Percentiles rank a stretch among this genome's conserved stretches.
These are phyloP conservation scores for Pyrus betulifolia DNA, from an alignment of 306 rosid genomes.

Conservation along the genomic window DNA sequence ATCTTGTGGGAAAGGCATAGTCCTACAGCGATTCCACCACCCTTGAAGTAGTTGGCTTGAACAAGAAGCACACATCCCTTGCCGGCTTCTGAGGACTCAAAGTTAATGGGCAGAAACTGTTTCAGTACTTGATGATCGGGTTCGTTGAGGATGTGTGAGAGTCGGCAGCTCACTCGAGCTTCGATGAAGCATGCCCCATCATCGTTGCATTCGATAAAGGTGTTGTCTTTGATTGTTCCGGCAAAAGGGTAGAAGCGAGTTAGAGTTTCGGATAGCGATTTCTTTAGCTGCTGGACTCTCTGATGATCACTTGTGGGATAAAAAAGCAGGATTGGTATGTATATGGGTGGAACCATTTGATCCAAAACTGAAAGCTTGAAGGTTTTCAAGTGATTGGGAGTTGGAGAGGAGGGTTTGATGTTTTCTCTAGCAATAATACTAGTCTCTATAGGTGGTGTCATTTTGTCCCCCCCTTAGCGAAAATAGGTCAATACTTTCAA, in stretches of 20 bases:
- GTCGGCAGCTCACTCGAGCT: slow-evolving; percentile 5
- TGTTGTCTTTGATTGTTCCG: slow-evolving; percentile 21
- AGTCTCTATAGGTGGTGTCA: too few relatives aligned
- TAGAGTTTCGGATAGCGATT: slow-evolving; percentile 20
- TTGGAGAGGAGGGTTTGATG: slow-evolving; percentile 24
- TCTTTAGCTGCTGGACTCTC: background rate
- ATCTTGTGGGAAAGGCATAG: slow-evolving; percentile 28
- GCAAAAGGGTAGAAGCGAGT: slow-evolving; percentile 35
- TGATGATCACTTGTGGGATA: background rate
- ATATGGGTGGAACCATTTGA: background rate
- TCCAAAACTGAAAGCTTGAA: slow-evolving; percentile 20
- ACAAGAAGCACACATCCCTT: slow-evolving; percentile 8
- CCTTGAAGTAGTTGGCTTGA: slow-evolving; percentile 24
- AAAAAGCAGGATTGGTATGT: slow-evolving; percentile 1
- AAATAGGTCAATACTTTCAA: background rate
- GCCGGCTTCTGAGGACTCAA: background rate
- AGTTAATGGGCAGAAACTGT: background rate
- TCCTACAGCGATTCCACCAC: slow-evolving; percentile 31
- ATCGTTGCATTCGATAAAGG: slow-evolving; percentile 21
- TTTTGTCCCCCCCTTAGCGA: too few relatives aligned
- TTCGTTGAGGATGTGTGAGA: slow-evolving; percentile 18
- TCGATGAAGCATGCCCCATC: slow-evolving; percentile 26
- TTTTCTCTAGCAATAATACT: background rate
- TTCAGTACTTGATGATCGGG: slow-evolving; percentile 13
- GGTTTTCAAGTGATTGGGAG: slow-evolving; percentile 3